phyloP scores from a whole-genome alignment of 2,329 filamentous ascomycete genomes.

The Penicillium aurantiogriseum region DNA sequence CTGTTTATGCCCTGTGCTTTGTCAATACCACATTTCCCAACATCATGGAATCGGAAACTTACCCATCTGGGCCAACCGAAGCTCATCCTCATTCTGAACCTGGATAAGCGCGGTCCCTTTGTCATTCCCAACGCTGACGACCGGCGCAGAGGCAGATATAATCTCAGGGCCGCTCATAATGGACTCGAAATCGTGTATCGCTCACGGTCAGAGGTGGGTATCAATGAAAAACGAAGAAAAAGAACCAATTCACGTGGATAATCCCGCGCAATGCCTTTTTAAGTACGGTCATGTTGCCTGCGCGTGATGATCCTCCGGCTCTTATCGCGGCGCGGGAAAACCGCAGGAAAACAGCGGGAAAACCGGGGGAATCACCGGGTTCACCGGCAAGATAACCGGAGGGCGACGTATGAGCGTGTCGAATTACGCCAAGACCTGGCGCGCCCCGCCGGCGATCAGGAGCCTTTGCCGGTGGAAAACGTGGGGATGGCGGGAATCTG shows the following conservation, averaged over 20 bases:
- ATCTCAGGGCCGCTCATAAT: not conserved
- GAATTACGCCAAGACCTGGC: not conserved
- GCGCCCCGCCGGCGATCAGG: not conserved
- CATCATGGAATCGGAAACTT: slow-evolving; percentile 4
- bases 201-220: not conserved
- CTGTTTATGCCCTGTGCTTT: slow-evolving; percentile 45
- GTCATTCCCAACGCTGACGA: not conserved
- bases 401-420: not conserved
- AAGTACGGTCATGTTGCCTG: not conserved
- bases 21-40: not conserved
- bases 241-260: not conserved
- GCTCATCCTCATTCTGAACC: slow-evolving; percentile 40
- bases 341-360: not conserved
- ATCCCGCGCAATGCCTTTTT: not conserved
- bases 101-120: slow-evolving; percentile 14
- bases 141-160: not conserved
- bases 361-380: not conserved
- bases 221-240: not conserved
- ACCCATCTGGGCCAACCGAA: slow-evolving; percentile 49
- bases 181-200: not conserved
- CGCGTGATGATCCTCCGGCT: not conserved
- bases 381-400: not conserved
- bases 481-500: not conserved
- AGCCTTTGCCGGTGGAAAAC: not conserved
- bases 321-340: slow-evolving; percentile 1